A percentile compares a stretch with the other conserved stretches of the same genome.
phyloP scores from a whole-genome alignment of 345 rosid genomes.

The Eucalyptus victrix region DNA sequence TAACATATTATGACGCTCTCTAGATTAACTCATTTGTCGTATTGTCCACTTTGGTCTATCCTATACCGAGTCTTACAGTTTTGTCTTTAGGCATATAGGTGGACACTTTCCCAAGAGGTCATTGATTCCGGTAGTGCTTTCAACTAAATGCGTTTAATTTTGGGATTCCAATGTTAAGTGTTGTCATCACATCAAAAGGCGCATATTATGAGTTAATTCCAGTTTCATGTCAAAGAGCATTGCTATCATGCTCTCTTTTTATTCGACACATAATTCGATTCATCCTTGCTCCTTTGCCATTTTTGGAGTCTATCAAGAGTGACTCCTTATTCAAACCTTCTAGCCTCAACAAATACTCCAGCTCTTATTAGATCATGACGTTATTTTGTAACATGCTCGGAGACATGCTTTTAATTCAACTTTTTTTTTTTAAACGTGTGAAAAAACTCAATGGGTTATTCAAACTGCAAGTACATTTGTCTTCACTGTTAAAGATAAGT shows the following conservation, averaged over 20 bases:
- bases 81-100: not conserved
- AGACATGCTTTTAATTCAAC: not conserved
- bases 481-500: not conserved
- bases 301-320: not conserved
- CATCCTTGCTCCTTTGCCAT: not conserved
- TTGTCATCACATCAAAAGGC: not conserved
- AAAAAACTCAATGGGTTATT: not conserved
- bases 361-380: not conserved
- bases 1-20: not conserved
- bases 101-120: not conserved
- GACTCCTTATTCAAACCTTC: not conserved
- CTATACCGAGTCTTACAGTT: not conserved
- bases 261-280: not conserved
- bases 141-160: not conserved
- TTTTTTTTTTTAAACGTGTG: no score
- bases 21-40: not conserved
- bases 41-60: not conserved
- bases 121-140: not conserved
- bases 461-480: not conserved
- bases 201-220: not conserved
- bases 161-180: not conserved
- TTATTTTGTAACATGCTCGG: not conserved
- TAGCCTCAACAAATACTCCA: not conserved
- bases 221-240: not conserved
- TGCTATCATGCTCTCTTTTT: not conserved